Conservation (phyloP, 1,284 basidiomycete genomes). For the Tremellales sp. region DNA sequence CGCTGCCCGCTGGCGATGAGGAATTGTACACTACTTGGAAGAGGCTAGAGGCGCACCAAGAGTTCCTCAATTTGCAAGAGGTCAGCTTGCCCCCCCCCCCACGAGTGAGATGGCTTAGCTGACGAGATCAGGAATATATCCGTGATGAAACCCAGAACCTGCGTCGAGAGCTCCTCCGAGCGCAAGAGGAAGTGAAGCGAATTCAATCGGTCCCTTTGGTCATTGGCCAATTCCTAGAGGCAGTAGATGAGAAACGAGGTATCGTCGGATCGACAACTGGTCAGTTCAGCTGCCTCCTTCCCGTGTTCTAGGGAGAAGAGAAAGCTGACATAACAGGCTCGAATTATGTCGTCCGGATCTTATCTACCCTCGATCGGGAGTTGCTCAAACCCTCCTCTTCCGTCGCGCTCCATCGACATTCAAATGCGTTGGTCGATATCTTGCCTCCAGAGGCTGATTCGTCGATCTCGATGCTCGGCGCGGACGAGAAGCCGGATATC, state of each 20-base stretch:
- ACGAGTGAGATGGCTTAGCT: slow-evolving; percentile 1
- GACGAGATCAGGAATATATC: slow-evolving; percentile 67
- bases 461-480: slow-evolving; percentile 87
- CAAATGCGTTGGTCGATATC: slow-evolving; percentile 97
- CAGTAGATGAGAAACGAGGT: slow-evolving; percentile 95
- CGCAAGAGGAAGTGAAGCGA: slow-evolving; percentile 98
- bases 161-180: slow-evolving; percentile 94
- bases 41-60: slow-evolving; percentile 84
- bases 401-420: slow-evolving; percentile 96
- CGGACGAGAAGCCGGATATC: slow-evolving; percentile 91
- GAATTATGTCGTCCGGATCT: slow-evolving; percentile 96
- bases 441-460: slow-evolving; percentile 98
- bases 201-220: slow-evolving; percentile 99
- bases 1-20: slow-evolving; percentile 73
- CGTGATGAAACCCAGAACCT: slow-evolving; percentile 98
- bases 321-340: slow-evolving; percentile 56
- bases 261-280: slow-evolving; percentile 97
- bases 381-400: slow-evolving; percentile 94
- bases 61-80: slow-evolving; percentile 92
- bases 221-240: slow-evolving; percentile 98
- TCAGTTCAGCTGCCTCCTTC: slow-evolving; percentile 18
- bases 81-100: slow-evolving; percentile 38
- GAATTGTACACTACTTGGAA: slow-evolving; percentile 94
- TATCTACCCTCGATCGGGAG: slow-evolving; percentile 96
- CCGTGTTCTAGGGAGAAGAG: not conserved